phyloP scores from a whole-genome alignment of 202 grass and related monocot genomes.

The Cymbopogon flexuosus region DNA sequence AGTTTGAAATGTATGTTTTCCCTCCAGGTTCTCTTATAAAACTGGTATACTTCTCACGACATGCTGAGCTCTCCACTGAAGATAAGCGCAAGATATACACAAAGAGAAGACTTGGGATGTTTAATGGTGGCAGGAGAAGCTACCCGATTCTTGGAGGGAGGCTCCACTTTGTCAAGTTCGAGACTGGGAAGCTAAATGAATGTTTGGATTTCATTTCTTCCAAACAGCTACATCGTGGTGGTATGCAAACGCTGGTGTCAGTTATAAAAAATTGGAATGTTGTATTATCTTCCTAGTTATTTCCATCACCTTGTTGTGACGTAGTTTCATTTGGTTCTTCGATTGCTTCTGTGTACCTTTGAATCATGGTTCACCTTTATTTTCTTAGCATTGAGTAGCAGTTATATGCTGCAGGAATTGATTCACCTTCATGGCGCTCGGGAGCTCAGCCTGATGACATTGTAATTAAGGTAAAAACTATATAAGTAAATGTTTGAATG shows the following conservation, averaged over 20 bases:
- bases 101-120: slow-evolving; percentile 71
- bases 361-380: not conserved
- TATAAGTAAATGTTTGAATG: not conserved
- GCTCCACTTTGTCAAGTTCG: slow-evolving; percentile 98
- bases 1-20: slow-evolving; percentile 17
- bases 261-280: slow-evolving; percentile 3
- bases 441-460: slow-evolving; percentile 54
- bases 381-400: slow-evolving; percentile 29
- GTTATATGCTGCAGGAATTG: slow-evolving; percentile 62
- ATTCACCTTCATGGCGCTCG: slow-evolving; percentile 90
- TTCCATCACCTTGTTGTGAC: not conserved
- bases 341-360: not conserved
- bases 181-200: slow-evolving; percentile 81
- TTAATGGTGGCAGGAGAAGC: slow-evolving; percentile 73
- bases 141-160: slow-evolving; percentile 90
- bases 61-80: slow-evolving; percentile 60
- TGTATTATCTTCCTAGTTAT: not conserved
- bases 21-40: slow-evolving; percentile 87
- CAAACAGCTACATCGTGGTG: slow-evolving; percentile 88
- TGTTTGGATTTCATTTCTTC: slow-evolving; percentile 95
- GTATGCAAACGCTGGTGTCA: slow-evolving; percentile 45
- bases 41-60: slow-evolving; percentile 91
- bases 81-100: slow-evolving; percentile 69
- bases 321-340: slow-evolving; percentile 14
- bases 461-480: slow-evolving; percentile 76